A percentile compares a stretch with the other conserved stretches of the same genome.
Conservation (phyloP, 73 alveolate genomes). For the Paramecium biaurelia region DNA sequence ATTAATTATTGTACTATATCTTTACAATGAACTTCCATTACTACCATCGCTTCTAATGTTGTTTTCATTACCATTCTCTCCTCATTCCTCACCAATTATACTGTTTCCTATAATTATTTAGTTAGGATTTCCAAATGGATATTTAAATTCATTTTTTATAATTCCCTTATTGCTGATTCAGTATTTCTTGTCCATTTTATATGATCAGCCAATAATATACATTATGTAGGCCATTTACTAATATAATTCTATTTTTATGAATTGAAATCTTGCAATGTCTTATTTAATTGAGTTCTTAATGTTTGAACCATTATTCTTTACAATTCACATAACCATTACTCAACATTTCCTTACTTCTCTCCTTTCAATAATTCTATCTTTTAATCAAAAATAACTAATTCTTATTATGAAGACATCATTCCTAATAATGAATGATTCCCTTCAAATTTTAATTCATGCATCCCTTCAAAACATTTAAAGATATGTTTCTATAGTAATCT, state of each 20-base stretch:
- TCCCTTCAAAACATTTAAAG: constrained; percentile 96
- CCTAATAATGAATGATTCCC: constrained; percentile 84
- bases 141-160: neutral
- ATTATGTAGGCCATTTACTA: neutral
- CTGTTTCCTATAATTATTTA: constrained; percentile 68
- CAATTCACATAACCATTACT: constrained; percentile 92
- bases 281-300: constrained; percentile 75
- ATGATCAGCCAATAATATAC: neutral
- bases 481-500: constrained; percentile 84
- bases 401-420: constrained; percentile 87
- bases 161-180: constrained; percentile 22
- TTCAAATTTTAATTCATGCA: constrained; percentile 79
- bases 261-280: neutral
- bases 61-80: constrained; percentile 63
- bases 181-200: constrained; percentile 52
- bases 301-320: constrained; percentile 88
- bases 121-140: neutral
- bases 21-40: constrained; percentile 81
- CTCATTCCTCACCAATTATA: constrained; percentile 69
- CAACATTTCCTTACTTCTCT: constrained; percentile 94
- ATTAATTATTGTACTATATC: constrained; percentile 71
- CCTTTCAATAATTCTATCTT: constrained; percentile 85
- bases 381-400: constrained; percentile 72
- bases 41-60: constrained; percentile 78
- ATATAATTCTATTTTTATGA: neutral